Conservation (phyloP, 139 green algal genomes). For the Coelastrella sp. region DNA sequence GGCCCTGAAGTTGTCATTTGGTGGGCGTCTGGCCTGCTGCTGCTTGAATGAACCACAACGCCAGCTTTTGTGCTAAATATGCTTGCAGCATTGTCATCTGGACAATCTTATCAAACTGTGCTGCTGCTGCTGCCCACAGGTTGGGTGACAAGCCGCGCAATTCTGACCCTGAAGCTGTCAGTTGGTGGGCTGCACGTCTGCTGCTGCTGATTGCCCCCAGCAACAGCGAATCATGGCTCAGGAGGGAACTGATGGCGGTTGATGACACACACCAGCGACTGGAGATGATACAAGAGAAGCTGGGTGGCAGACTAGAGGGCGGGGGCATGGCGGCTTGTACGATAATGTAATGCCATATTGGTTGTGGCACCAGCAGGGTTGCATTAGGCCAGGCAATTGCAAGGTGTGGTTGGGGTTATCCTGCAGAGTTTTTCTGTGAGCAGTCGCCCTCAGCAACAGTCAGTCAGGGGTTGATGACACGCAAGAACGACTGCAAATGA, state of each 20-base stretch:
- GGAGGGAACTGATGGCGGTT: conserved; percentile 14
- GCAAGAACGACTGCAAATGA: no score
- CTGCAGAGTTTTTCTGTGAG: no score
- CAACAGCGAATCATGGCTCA: neutral
- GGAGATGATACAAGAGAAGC: conserved; percentile 20
- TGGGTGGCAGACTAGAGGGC: neutral
- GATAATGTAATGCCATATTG: conserved; percentile 38
- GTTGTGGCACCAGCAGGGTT: no score
- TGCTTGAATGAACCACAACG: neutral
- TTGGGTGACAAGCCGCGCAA: neutral
- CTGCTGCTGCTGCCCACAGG: conserved; percentile 17
- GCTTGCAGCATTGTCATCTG: neutral
- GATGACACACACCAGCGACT: neutral
- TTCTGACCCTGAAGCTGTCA: conserved; percentile 3
- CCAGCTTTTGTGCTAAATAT: neutral
- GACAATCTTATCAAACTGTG: neutral
- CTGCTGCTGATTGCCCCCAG: conserved; percentile 33
- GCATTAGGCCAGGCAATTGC: no score
- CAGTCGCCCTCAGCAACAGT: no score
- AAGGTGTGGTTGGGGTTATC: no score
- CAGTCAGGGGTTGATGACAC: no score
- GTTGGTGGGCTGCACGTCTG: conserved; percentile 33
- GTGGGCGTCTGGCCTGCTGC: no score
- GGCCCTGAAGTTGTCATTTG: no score
- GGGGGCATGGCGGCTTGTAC: neutral